Base-by-base conservation (phyloP, 257 asterid genomes). In the Scutellaria minor region DNA sequence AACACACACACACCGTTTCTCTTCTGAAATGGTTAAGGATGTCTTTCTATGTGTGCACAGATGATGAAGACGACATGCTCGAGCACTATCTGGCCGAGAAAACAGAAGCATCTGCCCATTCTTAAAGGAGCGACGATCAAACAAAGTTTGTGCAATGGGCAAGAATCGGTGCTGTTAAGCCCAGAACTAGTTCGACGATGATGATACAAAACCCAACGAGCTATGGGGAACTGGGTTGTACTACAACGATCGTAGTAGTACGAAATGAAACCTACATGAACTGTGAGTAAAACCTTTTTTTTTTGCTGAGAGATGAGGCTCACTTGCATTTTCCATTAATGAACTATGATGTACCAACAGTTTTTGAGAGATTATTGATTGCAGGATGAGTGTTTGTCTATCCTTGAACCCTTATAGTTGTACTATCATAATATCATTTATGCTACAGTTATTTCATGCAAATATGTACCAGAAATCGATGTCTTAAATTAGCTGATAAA, bases 1-100 rank as follows among this genome's bases (percentile, higher is more conserved):
- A 15, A 12, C 15, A 2, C 41, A 70, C 62, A 10, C 64, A 18
- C 22, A 57, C 3, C 6, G 6, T 6, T 6, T 12, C 37, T 31
- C 7, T 51, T 54, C 47, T 53, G 14, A 53, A 69, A 2, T 15
- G 46, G 39, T 40, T 24, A 3, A 75, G 7, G 45, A 50, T 57
- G 15, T 18, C 13, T 13, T 24, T 73, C 31, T 70, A 39, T 45
- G 31, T 72, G 48, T 44, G 64, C 8, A 72, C 84, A 87, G 97
- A 86, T 70, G 98, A 91, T 54, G 99, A 92, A 77, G 98, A 94
- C 2, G 99, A 92, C 77, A 88, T 92, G 99, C 83, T 95, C 13
- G 98, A 92, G 80, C 98, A 95, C 83, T 95, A 88, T 85, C 83
- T 95, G 67, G 98, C 99, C 0, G 99, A 86, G 75, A 87, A 85